phyloP scores from a whole-genome alignment of 257 asterid genomes.

The Verbena officinalis region DNA sequence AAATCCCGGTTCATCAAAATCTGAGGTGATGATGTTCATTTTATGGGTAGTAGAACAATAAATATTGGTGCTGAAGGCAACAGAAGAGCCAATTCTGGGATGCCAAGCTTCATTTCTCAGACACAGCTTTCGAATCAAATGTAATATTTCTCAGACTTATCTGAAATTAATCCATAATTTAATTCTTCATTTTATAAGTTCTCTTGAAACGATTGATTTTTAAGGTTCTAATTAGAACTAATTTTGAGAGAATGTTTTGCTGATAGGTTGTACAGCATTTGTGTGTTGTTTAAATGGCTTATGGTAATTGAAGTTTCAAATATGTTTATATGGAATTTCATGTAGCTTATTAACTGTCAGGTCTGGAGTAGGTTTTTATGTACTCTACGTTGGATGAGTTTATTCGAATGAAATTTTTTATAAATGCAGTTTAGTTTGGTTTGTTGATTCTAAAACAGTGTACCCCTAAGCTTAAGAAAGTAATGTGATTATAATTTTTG shows the following conservation, averaged over 20 bases:
- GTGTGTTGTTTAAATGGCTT: neutral
- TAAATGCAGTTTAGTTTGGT: neutral
- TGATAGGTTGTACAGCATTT: neutral
- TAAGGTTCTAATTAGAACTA: neutral
- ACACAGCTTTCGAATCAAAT: slow-evolving; percentile 45
- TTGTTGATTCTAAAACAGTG: neutral
- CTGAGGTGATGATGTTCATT: slow-evolving; percentile 33
- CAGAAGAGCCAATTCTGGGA: slow-evolving; percentile 40
- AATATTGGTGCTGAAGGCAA: slow-evolving; percentile 43
- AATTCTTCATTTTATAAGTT: neutral
- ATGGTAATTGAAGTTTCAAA: neutral
- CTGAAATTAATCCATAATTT: neutral
- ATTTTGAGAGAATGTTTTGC: no score
- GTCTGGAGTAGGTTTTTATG: neutral
- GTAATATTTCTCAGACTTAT: slow-evolving; percentile 36
- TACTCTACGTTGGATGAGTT: neutral
- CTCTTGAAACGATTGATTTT: neutral
- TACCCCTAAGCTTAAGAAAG: neutral
- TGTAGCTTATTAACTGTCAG: slow-evolving; percentile 10
- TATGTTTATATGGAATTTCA: slow-evolving; percentile 12
- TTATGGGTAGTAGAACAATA: slow-evolving; percentile 35
- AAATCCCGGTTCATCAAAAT: neutral
- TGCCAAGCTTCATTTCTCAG: slow-evolving; percentile 61
- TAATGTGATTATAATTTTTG: no score
- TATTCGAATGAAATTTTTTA: no score